These are phyloP conservation scores for Trichophyton equinum DNA, from an alignment of 2,329 filamentous ascomycete genomes.

Conservation along the genomic window DNA sequence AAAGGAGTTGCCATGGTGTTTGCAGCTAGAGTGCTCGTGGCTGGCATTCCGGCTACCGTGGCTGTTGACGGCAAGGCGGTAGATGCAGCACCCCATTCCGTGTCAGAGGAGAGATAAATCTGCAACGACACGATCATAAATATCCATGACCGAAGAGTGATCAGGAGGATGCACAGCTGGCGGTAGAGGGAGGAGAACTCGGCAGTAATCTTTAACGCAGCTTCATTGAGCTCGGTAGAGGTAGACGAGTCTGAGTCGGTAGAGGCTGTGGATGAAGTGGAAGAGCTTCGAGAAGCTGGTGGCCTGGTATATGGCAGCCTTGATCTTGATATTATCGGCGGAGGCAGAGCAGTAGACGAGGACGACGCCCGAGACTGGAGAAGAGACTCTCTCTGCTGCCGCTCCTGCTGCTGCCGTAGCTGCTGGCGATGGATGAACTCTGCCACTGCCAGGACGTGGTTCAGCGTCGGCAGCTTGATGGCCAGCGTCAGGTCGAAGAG, in stretches of 20 bases:
- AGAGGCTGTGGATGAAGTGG: background rate
- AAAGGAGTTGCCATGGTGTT: slow-evolving; percentile 6
- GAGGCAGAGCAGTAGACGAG: too few relatives aligned
- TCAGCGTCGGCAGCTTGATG: slow-evolving; percentile 44
- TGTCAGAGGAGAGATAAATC: slow-evolving; percentile 26
- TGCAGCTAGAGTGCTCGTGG: background rate
- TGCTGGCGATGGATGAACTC: slow-evolving; percentile 23
- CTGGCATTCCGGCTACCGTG: slow-evolving; percentile 9
- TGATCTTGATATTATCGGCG: background rate
- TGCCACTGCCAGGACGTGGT: slow-evolving; percentile 50
- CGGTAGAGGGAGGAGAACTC: slow-evolving; percentile 24
- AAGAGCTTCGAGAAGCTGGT: background rate
- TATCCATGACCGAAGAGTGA: slow-evolving; percentile 24
- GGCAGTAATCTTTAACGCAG: slow-evolving; percentile 10
- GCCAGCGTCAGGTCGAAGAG: slow-evolving; percentile 54
- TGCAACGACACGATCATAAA: slow-evolving; percentile 28
- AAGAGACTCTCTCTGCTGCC: background rate
- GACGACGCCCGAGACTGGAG: background rate
- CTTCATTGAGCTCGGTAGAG: background rate
- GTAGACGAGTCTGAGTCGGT: background rate
- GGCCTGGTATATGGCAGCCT: background rate
- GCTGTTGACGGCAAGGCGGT: slow-evolving; percentile 1
- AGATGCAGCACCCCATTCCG: slow-evolving; percentile 15
- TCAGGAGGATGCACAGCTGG: slow-evolving; percentile 28
- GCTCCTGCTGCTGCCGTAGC: background rate